A percentile compares a stretch with the other conserved stretches of the same genome.
Conservation (phyloP, 441 rosid species). For the Isatis lusitanica region DNA sequence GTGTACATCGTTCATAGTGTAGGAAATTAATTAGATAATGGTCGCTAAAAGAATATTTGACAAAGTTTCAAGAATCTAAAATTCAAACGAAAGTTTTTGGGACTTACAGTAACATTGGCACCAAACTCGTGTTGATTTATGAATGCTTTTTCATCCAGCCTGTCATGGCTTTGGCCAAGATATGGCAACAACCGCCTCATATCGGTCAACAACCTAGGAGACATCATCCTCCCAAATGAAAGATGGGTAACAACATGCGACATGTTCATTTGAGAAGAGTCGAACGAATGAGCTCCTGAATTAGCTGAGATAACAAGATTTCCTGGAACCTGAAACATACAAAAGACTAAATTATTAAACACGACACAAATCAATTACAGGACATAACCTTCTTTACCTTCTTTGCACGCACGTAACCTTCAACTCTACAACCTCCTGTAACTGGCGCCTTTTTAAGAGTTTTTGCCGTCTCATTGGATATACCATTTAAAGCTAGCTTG, state of each 20-base stretch:
- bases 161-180: conserved; percentile 84
- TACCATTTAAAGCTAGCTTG: conserved; percentile 48
- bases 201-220: conserved; percentile 60
- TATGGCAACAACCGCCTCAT: conserved; percentile 70
- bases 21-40: neutral
- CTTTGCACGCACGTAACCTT: conserved; percentile 95
- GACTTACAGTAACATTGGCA: conserved; percentile 96
- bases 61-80: conserved; percentile 6
- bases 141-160: conserved; percentile 75
- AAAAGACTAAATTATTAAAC: neutral
- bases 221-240: conserved; percentile 75
- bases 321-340: conserved; percentile 82
- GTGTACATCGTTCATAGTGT: conserved; percentile 30
- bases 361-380: neutral
- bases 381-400: conserved; percentile 64
- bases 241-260: conserved; percentile 87
- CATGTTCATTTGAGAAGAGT: conserved; percentile 89
- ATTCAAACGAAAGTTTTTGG: neutral
- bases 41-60: neutral
- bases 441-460: conserved; percentile 73
- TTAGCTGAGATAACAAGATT: conserved; percentile 85
- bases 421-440: conserved; percentile 96
- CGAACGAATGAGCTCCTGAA: conserved; percentile 92
- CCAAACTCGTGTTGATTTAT: conserved; percentile 72
- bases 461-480: conserved; percentile 42